Evolutionary conservation across 495 filamentous ascomycete genomes (phyloP).

Genomic region (Penicillium roqueforti): DNA sequence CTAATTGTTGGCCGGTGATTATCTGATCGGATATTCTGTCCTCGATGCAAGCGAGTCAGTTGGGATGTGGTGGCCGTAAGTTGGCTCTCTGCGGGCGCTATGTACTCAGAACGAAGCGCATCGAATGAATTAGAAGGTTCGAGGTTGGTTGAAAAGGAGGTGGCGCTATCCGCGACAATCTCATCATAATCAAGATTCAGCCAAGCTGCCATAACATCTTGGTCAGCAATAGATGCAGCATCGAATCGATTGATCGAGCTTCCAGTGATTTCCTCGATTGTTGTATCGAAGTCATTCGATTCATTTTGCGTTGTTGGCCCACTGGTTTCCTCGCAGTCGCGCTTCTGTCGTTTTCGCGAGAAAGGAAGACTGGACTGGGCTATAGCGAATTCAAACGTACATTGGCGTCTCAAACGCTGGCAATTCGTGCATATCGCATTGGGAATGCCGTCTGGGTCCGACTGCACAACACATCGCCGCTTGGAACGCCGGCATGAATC

Average conservation of each 20-base stretch:
- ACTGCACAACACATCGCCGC: slow-evolving; percentile 21
- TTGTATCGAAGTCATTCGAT: background rate
- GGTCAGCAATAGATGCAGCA: background rate
- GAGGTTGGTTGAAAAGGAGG: background rate
- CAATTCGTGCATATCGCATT: slow-evolving; percentile 16
- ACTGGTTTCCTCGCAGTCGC: background rate
- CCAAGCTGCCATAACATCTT: slow-evolving; percentile 7
- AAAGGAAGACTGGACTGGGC: slow-evolving; percentile 1
- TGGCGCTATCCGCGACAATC: background rate
- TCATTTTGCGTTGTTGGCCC: background rate
- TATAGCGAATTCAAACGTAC: slow-evolving; percentile 25
- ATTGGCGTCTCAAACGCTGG: slow-evolving; percentile 17
- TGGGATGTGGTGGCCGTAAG: background rate
- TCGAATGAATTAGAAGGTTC: background rate
- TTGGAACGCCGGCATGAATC: slow-evolving; percentile 27
- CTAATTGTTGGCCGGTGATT: background rate
- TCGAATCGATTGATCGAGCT: background rate
- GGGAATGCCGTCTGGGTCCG: background rate
- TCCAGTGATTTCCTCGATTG: background rate
- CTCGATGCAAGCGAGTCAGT: background rate
- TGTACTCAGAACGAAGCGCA: background rate
- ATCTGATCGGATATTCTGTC: background rate
- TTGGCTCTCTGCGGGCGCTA: background rate
- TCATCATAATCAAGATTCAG: slow-evolving; percentile 12
- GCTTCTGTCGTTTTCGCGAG: slow-evolving; percentile 3